phyloP scores from a whole-genome alignment of 768 basidiomycete genomes.

The Suillus hirtellus region DNA sequence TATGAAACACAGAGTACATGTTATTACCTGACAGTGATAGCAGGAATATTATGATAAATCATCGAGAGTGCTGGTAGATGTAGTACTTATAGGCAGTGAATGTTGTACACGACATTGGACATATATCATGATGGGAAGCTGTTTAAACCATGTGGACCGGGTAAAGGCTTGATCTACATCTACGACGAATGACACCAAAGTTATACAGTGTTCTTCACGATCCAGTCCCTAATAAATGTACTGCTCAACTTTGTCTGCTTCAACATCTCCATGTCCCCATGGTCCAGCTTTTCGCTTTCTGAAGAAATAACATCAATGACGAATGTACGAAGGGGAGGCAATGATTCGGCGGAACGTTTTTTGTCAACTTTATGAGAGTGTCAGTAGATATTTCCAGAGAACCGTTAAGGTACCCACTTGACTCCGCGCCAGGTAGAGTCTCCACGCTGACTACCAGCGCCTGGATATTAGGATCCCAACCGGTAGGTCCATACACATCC shows the following conservation, averaged over 20 bases:
- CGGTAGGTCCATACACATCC: constrained; percentile 93
- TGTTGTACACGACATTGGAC: no score
- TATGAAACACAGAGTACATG: neutral
- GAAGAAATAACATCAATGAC: constrained; percentile 90
- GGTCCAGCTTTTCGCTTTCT: constrained; percentile 55
- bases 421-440: constrained; percentile 71
- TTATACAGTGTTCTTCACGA: constrained; percentile 41
- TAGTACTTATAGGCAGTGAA: neutral
- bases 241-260: constrained; percentile 91
- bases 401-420: constrained; percentile 52
- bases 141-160: neutral
- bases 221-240: constrained; percentile 90
- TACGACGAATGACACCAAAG: neutral
- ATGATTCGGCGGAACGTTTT: constrained; percentile 51
- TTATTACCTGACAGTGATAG: neutral
- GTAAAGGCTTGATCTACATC: neutral
- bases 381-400: constrained; percentile 1
- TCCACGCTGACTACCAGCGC: constrained; percentile 91
- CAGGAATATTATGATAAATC: neutral
- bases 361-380: constrained; percentile 53
- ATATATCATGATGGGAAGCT: no score
- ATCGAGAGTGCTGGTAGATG: neutral
- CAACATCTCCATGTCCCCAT: constrained; percentile 65
- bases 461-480: constrained; percentile 84
- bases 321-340: constrained; percentile 66